These are phyloP conservation scores for Tetraselmis striata DNA, from an alignment of 139 green algal species.

Conservation along the genomic window DNA sequence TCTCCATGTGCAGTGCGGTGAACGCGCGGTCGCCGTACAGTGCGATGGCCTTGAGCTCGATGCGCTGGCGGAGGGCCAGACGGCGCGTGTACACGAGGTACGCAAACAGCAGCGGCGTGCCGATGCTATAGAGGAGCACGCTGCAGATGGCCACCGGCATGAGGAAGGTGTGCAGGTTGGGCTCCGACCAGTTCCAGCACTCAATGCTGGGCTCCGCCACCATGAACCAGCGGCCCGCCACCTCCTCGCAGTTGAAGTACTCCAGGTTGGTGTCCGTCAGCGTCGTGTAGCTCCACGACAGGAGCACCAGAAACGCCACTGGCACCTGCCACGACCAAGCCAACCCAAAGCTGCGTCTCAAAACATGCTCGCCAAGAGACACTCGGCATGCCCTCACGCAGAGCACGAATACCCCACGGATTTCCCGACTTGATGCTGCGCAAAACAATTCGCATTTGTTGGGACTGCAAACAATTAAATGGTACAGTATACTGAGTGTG, in stretches of 20 bases:
- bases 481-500: no score
- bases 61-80: neutral
- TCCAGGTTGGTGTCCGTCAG: neutral
- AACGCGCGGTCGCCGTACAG: neutral
- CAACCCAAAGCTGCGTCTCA: no score
- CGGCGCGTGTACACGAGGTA: neutral
- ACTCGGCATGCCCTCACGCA: no score
- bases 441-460: no score
- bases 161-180: neutral
- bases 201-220: neutral
- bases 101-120: neutral
- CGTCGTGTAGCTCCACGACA: neutral
- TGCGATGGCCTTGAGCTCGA: neutral
- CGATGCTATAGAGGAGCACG: neutral
- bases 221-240: neutral
- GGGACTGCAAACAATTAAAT: no score
- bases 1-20: neutral
- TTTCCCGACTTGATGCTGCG: no score
- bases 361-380: no score
- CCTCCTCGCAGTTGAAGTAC: constrained; percentile 3
- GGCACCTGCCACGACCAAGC: no score
- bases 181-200: neutral
- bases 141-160: neutral
- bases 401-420: no score
- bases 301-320: neutral